phyloP scores from a whole-genome alignment of 2,329 filamentous ascomycete species.

The Boeremia lycopersici region DNA sequence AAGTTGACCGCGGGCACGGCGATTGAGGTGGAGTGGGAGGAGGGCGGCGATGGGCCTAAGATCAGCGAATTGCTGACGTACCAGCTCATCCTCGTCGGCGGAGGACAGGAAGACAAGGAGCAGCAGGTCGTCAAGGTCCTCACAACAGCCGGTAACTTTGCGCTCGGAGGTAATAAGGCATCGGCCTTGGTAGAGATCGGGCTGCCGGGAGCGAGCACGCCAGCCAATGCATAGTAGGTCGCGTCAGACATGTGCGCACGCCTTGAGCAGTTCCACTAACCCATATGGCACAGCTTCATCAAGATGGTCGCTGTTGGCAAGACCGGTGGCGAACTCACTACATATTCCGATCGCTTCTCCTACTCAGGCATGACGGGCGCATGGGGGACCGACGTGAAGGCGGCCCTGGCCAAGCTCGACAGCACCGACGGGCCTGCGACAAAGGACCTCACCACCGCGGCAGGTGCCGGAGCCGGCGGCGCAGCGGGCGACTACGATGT shows the following conservation, averaged over 20 bases:
- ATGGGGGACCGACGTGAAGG: conserved; percentile 55
- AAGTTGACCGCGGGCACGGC: conserved; percentile 56
- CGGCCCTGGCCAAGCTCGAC: conserved; percentile 44
- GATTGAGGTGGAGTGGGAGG: conserved; percentile 63
- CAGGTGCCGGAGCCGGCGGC: conserved; percentile 32
- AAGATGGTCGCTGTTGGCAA: conserved; percentile 61
- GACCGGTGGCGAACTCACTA: conserved; percentile 62
- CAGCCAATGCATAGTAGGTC: conserved; percentile 63
- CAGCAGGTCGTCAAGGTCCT: conserved; percentile 36
- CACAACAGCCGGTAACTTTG: conserved; percentile 52
- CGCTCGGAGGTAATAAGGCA: conserved; percentile 51
- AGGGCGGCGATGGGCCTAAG: conserved; percentile 58
- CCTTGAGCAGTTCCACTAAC: conserved; percentile 12
- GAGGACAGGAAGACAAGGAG: conserved; percentile 49
- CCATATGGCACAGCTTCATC: conserved; percentile 32
- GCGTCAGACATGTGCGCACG: neutral
- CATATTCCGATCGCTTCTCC: conserved; percentile 69
- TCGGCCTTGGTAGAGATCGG: conserved; percentile 34
- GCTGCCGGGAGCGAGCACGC: conserved; percentile 34
- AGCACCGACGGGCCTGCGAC: conserved; percentile 38
- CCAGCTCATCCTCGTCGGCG: conserved; percentile 65
- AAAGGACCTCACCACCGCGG: conserved; percentile 26
- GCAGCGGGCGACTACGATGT: conserved; percentile 47
- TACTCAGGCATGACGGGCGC: conserved; percentile 67
- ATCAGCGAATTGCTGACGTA: conserved; percentile 60